Conservation (phyloP, 2,329 filamentous ascomycete genomes). For the Fusarium staphyleae region DNA sequence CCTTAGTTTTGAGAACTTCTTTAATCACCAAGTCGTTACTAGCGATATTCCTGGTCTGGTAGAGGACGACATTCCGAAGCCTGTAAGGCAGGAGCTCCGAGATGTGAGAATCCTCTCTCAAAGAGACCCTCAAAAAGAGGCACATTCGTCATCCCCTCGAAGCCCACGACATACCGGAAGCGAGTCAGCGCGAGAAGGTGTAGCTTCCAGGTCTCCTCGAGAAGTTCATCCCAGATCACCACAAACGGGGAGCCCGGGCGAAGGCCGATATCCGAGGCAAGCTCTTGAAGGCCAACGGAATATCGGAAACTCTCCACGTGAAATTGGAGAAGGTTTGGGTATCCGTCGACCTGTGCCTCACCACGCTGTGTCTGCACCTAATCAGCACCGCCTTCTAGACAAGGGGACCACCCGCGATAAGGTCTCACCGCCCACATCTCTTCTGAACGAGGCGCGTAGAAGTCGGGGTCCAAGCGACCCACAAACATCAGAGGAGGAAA, state of each 20-base stretch:
- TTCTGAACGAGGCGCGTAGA: slow-evolving; percentile 46
- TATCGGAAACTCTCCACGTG: slow-evolving; percentile 54
- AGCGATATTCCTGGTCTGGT: slow-evolving; percentile 81
- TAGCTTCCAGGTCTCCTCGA: slow-evolving; percentile 50
- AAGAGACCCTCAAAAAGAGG: slow-evolving; percentile 44
- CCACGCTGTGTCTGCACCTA: slow-evolving; percentile 58
- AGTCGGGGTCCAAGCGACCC: slow-evolving; percentile 41
- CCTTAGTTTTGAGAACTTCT: slow-evolving; percentile 86
- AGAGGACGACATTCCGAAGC: slow-evolving; percentile 72
- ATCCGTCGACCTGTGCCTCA: slow-evolving; percentile 57
- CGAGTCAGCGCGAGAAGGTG: slow-evolving; percentile 46
- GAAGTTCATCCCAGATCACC: slow-evolving; percentile 53
- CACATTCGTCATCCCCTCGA: slow-evolving; percentile 39
- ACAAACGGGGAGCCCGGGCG: slow-evolving; percentile 53
- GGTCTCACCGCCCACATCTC: slow-evolving; percentile 39
- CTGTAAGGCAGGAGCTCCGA: slow-evolving; percentile 47
- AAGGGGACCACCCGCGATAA: slow-evolving; percentile 36
- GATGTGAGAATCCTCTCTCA: slow-evolving; percentile 48
- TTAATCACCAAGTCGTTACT: slow-evolving; percentile 75
- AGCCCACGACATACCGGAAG: slow-evolving; percentile 49
- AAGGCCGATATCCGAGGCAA: slow-evolving; percentile 45
- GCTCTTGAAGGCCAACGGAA: slow-evolving; percentile 41
- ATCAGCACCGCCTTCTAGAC: slow-evolving; percentile 47
- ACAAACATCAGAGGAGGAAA: slow-evolving; percentile 66
- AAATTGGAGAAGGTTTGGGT: slow-evolving; percentile 57